phyloP scores from a whole-genome alignment of 2,329 filamentous ascomycete genomes.

The Hypoxylon sp. region DNA sequence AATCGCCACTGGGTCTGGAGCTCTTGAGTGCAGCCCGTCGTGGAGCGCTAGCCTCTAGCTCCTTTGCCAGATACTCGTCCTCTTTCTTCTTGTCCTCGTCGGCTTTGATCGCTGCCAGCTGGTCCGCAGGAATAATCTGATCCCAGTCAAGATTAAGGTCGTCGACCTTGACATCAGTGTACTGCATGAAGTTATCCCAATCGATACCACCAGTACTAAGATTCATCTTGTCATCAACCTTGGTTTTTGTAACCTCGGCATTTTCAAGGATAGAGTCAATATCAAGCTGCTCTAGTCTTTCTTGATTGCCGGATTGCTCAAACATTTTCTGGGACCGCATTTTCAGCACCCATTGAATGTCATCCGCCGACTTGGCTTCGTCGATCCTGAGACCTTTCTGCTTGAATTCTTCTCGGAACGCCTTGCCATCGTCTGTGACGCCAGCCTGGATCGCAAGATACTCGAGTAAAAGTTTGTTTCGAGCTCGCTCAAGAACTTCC shows the following conservation, averaged over 20 bases:
- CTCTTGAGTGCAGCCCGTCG: slow-evolving; percentile 74
- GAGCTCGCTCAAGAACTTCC: slow-evolving; percentile 92
- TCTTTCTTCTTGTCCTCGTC: slow-evolving; percentile 87
- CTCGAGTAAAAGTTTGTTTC: slow-evolving; percentile 96
- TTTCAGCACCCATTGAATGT: slow-evolving; percentile 96
- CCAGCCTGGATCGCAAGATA: slow-evolving; percentile 97
- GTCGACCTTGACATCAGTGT: slow-evolving; percentile 97
- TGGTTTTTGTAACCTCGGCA: slow-evolving; percentile 95
- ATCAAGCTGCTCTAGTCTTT: slow-evolving; percentile 94
- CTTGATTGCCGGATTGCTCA: slow-evolving; percentile 95
- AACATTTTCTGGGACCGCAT: slow-evolving; percentile 99
- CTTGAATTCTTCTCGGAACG: slow-evolving; percentile 76
- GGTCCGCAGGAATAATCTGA: slow-evolving; percentile 94
- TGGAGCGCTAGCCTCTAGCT: slow-evolving; percentile 86
- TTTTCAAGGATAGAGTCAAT: slow-evolving; percentile 97
- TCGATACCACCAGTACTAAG: slow-evolving; percentile 86
- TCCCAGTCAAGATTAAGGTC: slow-evolving; percentile 87
- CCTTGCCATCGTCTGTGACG: slow-evolving; percentile 93
- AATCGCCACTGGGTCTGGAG: slow-evolving; percentile 59
- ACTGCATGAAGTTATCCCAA: slow-evolving; percentile 95
- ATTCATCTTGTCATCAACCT: slow-evolving; percentile 89
- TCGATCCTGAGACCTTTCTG: slow-evolving; percentile 78
- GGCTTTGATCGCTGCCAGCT: slow-evolving; percentile 86
- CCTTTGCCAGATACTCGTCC: slow-evolving; percentile 80
- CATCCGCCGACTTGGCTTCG: slow-evolving; percentile 89